A percentile compares a stretch with the other conserved stretches of the same genome.
phyloP scores from a whole-genome alignment of 2,329 filamentous ascomycete species.

The Beauveria medogensis region DNA sequence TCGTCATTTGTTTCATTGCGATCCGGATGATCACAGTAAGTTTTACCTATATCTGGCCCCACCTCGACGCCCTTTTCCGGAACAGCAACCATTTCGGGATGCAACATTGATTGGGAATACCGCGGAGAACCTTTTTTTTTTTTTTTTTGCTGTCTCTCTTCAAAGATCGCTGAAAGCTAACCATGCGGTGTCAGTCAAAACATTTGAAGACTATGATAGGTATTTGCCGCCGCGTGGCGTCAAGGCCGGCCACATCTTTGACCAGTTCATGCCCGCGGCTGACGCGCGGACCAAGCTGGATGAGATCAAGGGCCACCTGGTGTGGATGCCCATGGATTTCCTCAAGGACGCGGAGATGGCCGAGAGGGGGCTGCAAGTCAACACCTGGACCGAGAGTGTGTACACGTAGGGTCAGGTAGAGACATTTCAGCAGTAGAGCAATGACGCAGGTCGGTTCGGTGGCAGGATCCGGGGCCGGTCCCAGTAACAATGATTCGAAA shows the following conservation, averaged over 20 bases:
- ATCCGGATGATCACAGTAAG: constrained; percentile 77
- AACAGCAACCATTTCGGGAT: constrained; percentile 8
- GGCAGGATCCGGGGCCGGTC: too few species aligned
- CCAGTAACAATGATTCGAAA: neutral
- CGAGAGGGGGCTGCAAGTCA: constrained; percentile 78
- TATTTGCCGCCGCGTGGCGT: constrained; percentile 64
- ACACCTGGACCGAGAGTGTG: constrained; percentile 78
- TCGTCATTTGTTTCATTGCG: constrained; percentile 74
- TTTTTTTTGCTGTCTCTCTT: neutral
- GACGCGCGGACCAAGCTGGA: constrained; percentile 71
- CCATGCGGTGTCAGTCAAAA: constrained; percentile 52
- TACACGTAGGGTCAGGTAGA: constrained; percentile 47
- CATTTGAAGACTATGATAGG: constrained; percentile 79
- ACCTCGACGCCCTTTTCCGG: neutral
- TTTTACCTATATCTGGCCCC: constrained; percentile 11
- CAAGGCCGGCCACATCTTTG: constrained; percentile 81
- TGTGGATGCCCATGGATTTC: constrained; percentile 93
- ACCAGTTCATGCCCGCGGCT: constrained; percentile 63
- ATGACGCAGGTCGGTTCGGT: neutral
- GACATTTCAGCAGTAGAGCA: neutral
- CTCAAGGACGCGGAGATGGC: constrained; percentile 80
- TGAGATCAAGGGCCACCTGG: constrained; percentile 76
- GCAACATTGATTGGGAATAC: neutral
- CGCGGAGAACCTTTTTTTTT: neutral
- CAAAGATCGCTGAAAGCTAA: constrained; percentile 12